Percentiles rank a stretch among this genome's conserved stretches.
These are phyloP conservation scores for Tripidium arundinaceum DNA, from an alignment of 202 grass and related monocot species.

Conservation along the genomic window DNA sequence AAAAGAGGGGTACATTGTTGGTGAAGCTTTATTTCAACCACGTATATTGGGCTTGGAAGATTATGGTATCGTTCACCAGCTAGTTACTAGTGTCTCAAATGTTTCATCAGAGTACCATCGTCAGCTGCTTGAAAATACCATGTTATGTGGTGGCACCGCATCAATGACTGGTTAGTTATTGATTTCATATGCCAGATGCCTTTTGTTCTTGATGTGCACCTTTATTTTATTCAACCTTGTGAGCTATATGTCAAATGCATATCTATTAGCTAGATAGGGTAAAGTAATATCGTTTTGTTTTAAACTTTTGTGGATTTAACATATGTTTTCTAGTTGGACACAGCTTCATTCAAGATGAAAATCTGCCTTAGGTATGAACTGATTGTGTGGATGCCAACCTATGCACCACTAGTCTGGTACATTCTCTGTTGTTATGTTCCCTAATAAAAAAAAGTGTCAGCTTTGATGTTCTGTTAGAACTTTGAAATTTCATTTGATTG, in stretches of 20 bases:
- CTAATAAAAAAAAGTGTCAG: not conserved
- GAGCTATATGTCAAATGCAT: not conserved
- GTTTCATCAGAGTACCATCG: constrained; percentile 89
- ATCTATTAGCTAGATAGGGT: not conserved
- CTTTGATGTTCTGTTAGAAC: not conserved
- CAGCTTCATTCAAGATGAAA: not conserved
- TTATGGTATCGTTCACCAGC: constrained; percentile 90
- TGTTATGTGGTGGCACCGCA: constrained; percentile 82
- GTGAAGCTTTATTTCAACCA: constrained; percentile 97
- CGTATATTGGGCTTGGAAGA: constrained; percentile 83
- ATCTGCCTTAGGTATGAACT: not conserved
- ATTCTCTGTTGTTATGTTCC: not conserved
- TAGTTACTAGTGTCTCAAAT: constrained; percentile 76
- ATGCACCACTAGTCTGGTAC: not conserved
- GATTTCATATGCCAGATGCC: not conserved
- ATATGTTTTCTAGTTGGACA: not conserved
- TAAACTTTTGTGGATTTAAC: not conserved
- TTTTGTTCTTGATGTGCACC: not conserved
- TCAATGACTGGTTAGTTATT: constrained; percentile 74
- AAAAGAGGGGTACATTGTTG: constrained; percentile 76
- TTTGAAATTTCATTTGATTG: not conserved
- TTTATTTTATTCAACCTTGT: constrained; percentile 11
- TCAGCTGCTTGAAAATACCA: constrained; percentile 91
- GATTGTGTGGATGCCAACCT: constrained; percentile 9
- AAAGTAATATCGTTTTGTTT: not conserved